Percentiles rank a stretch among this genome's conserved stretches.
These are phyloP conservation scores for Anastatica hierochuntica DNA, from an alignment of 345 rosid species.

Conservation along the genomic window DNA sequence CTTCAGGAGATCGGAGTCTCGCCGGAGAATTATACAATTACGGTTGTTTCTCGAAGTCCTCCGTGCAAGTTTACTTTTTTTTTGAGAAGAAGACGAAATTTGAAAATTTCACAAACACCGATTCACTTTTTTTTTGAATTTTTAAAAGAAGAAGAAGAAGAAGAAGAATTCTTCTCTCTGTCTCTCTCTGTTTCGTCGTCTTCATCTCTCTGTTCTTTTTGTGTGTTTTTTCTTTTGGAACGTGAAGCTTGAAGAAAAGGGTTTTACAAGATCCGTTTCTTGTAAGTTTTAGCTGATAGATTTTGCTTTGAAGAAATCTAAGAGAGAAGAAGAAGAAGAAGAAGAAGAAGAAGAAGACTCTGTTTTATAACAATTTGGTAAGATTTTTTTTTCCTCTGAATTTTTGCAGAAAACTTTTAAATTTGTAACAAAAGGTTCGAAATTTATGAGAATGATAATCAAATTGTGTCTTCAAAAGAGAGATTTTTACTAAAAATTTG, in stretches of 20 bases:
- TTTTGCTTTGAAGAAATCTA: too few species aligned
- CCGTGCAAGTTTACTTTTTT: background rate
- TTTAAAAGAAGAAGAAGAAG: too few species aligned
- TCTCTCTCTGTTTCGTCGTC: background rate
- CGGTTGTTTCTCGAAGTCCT: conserved; percentile 13
- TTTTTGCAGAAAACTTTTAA: too few species aligned
- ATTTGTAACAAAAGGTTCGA: too few species aligned
- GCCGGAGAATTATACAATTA: conserved; percentile 15
- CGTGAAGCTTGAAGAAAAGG: background rate
- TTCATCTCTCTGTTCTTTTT: background rate
- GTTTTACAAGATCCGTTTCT: conserved; percentile 36
- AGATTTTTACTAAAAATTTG: background rate
- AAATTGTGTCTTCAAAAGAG: too few species aligned
- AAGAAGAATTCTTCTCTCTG: background rate
- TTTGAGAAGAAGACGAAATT: background rate
- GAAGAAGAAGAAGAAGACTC: too few species aligned
- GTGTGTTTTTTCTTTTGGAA: background rate
- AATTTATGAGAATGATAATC: too few species aligned
- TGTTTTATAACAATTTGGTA: too few species aligned
- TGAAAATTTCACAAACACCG: conserved; percentile 9
- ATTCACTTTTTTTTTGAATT: conserved; percentile 1
- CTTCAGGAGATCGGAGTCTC: conserved; percentile 14
- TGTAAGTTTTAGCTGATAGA: conserved; percentile 15
- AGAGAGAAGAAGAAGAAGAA: too few species aligned
- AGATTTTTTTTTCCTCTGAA: too few species aligned